Conservation (phyloP, 306 rosid genomes). For the Lotus japonicus region DNA sequence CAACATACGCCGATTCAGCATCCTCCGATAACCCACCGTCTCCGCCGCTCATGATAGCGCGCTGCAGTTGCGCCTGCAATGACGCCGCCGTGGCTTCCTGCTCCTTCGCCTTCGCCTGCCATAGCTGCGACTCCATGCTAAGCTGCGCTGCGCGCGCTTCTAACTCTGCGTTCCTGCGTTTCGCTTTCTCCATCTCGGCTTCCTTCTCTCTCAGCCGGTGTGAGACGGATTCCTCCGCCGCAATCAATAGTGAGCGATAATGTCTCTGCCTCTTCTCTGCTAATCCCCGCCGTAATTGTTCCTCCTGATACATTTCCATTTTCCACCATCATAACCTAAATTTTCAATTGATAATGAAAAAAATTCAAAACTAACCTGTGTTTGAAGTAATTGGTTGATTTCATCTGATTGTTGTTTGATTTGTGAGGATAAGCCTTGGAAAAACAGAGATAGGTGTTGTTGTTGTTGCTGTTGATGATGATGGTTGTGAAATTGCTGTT, state of each 20-base stretch:
- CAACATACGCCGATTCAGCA: conserved; percentile 74
- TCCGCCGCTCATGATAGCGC: conserved; percentile 44
- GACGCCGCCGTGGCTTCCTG: conserved; percentile 70
- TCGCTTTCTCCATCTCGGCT: conserved; percentile 54
- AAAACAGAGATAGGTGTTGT: conserved; percentile 36
- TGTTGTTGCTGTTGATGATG: conserved; percentile 30
- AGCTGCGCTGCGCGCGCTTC: conserved; percentile 86
- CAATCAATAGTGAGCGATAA: conserved; percentile 47
- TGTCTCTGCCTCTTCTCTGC: conserved; percentile 65
- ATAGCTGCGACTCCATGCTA: conserved; percentile 59
- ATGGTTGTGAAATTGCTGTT: not conserved
- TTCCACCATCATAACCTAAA: not conserved
- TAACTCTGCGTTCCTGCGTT: conserved; percentile 62
- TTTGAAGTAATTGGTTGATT: conserved; percentile 62
- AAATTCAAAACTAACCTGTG: conserved; percentile 42
- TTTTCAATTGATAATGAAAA: not conserved
- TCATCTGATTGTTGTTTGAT: conserved; percentile 72
- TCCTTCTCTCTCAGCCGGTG: conserved; percentile 64
- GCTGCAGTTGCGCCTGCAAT: conserved; percentile 66
- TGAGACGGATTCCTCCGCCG: conserved; percentile 56
- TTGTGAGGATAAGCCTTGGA: conserved; percentile 54
- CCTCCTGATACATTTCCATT: conserved; percentile 37
- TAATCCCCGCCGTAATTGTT: conserved; percentile 54
- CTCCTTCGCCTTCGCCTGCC: conserved; percentile 76
- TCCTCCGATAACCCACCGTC: conserved; percentile 57